Conservation (phyloP, 2,329 filamentous ascomycete genomes). For the Fusarium solani-melongenae region DNA sequence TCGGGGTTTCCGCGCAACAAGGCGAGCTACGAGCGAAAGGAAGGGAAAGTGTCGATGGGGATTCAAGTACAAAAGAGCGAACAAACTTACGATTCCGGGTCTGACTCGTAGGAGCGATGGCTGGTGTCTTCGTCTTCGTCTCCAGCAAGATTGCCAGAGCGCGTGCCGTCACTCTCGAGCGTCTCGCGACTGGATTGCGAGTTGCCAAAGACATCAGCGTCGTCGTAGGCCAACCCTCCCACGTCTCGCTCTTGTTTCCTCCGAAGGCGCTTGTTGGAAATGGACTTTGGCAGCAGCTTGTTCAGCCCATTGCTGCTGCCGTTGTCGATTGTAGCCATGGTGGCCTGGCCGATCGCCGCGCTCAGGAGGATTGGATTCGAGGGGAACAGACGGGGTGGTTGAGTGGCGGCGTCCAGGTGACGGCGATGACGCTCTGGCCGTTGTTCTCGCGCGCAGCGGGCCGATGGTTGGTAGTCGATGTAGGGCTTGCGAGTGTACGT, state of each 20-base stretch:
- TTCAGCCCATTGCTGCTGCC: conserved; percentile 52
- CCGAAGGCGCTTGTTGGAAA: conserved; percentile 60
- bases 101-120: conserved; percentile 50
- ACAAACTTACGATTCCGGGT: conserved; percentile 46
- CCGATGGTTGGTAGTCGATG: neutral
- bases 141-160: conserved; percentile 46
- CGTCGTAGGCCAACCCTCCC: conserved; percentile 40
- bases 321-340: conserved; percentile 37
- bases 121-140: conserved; percentile 48
- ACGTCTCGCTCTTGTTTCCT: conserved; percentile 58
- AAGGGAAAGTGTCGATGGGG: neutral
- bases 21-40: neutral
- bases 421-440: conserved; percentile 13
- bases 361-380: neutral
- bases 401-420: conserved; percentile 12
- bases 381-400: neutral
- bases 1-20: conserved; percentile 26
- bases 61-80: conserved; percentile 1
- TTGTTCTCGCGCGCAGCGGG: conserved; percentile 3
- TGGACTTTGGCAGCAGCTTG: conserved; percentile 65
- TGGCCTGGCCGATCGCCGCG: conserved; percentile 1
- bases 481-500: conserved; percentile 8
- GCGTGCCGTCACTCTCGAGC: conserved; percentile 49
- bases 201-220: conserved; percentile 46
- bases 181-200: conserved; percentile 54